Evolutionary conservation across 352 stramenopile species (phyloP).

Genomic region (Pythium angustatum): DNA sequence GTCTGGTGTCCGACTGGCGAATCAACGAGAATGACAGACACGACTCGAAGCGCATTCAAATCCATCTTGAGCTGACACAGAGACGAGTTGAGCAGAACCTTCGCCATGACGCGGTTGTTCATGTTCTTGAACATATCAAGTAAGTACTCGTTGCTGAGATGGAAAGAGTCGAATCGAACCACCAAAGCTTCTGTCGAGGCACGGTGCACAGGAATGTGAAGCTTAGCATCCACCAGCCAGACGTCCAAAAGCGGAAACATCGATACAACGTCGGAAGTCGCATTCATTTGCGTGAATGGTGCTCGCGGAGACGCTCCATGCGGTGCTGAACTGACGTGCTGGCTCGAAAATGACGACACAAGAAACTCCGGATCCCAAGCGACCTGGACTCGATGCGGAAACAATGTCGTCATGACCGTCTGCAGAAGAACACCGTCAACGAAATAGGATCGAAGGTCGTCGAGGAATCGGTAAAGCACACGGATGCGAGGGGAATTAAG

Average conservation of each 20-base stretch:
- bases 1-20: conserved; percentile 27
- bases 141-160: conserved; percentile 64
- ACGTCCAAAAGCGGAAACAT: conserved; percentile 82
- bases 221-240: conserved; percentile 59
- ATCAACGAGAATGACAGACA: conserved; percentile 77
- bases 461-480: conserved; percentile 81
- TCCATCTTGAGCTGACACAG: conserved; percentile 71
- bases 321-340: conserved; percentile 12
- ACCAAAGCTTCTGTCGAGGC: conserved; percentile 77
- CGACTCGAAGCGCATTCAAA: conserved; percentile 64
- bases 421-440: conserved; percentile 64
- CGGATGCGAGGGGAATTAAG: conserved; percentile 78
- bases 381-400: conserved; percentile 60
- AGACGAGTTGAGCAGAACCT: conserved; percentile 84
- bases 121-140: conserved; percentile 61
- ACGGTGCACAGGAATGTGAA: conserved; percentile 79
- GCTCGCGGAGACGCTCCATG: conserved; percentile 21
- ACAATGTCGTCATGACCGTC: conserved; percentile 61
- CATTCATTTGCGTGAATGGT: conserved; percentile 12
- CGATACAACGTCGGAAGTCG: conserved; percentile 62
- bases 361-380: conserved; percentile 80
- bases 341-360: conserved; percentile 35
- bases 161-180: conserved; percentile 67
- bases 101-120: conserved; percentile 76
- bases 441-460: conserved; percentile 76